These are phyloP conservation scores for Mallotus repandus DNA, from an alignment of 441 rosid genomes.

Conservation along the genomic window DNA sequence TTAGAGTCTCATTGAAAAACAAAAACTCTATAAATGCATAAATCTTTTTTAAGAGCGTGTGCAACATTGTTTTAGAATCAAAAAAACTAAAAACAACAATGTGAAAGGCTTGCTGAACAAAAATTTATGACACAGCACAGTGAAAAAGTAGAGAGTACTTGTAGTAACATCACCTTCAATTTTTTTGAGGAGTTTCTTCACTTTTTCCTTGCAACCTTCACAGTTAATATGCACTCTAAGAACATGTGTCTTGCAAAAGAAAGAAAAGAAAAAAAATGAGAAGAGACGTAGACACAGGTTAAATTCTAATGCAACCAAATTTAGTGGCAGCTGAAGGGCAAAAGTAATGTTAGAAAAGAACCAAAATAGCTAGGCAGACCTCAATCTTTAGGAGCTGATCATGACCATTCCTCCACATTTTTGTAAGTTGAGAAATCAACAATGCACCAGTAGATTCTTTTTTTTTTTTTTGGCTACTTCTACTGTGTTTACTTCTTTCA, in stretches of 20 bases:
- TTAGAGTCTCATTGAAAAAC: too few species aligned
- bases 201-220: slow-evolving; percentile 70
- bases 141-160: neutral
- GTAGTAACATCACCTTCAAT: slow-evolving; percentile 49
- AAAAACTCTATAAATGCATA: too few species aligned
- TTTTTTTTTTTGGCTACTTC: neutral
- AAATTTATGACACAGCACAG: neutral
- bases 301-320: neutral
- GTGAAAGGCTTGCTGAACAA: neutral
- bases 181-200: slow-evolving; percentile 62
- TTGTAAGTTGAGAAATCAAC: neutral
- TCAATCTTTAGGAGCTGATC: slow-evolving; percentile 38
- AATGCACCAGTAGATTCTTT: neutral
- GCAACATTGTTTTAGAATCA: too few species aligned
- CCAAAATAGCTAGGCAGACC: slow-evolving; percentile 13
- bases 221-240: slow-evolving; percentile 72
- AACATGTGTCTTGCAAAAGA: slow-evolving; percentile 46
- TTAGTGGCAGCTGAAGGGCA: neutral
- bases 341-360: neutral
- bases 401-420: slow-evolving; percentile 39
- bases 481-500: neutral
- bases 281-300: neutral
- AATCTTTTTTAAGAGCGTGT: too few species aligned
- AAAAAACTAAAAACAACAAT: neutral
- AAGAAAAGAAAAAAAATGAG: neutral